A percentile compares a stretch with the other conserved stretches of the same genome.
Evolutionary conservation across 371 early-diverging fungal species (phyloP).

Genomic region (Fennellomyces sp.): DNA sequence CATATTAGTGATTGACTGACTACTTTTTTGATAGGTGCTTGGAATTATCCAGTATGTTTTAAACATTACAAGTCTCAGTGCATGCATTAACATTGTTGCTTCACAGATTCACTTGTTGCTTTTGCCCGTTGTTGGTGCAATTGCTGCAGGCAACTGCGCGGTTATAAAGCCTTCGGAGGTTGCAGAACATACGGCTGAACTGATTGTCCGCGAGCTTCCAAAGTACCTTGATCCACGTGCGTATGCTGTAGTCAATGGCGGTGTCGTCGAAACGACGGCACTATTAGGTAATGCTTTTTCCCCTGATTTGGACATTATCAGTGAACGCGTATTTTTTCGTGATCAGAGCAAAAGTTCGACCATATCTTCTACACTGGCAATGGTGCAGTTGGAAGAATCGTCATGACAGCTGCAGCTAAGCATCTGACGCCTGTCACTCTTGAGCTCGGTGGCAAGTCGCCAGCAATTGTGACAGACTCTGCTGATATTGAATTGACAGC

Average conservation of each 20-base stretch:
- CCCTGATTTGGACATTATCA: background rate
- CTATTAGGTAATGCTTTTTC: conserved; percentile 53
- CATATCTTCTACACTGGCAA: conserved; percentile 94
- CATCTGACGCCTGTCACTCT: conserved; percentile 81
- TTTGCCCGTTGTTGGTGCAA: conserved; percentile 82
- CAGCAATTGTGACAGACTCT: conserved; percentile 73
- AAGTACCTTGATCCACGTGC: conserved; percentile 76
- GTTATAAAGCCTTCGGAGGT: conserved; percentile 93
- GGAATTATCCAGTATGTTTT: conserved; percentile 84
- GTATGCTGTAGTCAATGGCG: conserved; percentile 80
- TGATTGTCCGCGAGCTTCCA: conserved; percentile 64
- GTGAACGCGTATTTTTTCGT: background rate
- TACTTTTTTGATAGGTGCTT: conserved; percentile 52
- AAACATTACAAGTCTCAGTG: background rate
- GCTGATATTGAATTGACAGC: conserved; percentile 70
- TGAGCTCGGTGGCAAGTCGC: conserved; percentile 90
- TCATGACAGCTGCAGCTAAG: conserved; percentile 81
- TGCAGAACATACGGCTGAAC: conserved; percentile 62
- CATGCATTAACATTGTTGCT: background rate
- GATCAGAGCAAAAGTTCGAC: conserved; percentile 72
- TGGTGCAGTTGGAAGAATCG: conserved; percentile 76
- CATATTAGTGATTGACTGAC: no score
- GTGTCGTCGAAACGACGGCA: conserved; percentile 67
- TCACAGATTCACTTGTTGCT: conserved; percentile 61
- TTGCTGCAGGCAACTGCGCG: conserved; percentile 91